Percentiles rank a stretch among this genome's conserved stretches.
phyloP scores from a whole-genome alignment of 352 stramenopile species.

The Lagenidium giganteum region DNA sequence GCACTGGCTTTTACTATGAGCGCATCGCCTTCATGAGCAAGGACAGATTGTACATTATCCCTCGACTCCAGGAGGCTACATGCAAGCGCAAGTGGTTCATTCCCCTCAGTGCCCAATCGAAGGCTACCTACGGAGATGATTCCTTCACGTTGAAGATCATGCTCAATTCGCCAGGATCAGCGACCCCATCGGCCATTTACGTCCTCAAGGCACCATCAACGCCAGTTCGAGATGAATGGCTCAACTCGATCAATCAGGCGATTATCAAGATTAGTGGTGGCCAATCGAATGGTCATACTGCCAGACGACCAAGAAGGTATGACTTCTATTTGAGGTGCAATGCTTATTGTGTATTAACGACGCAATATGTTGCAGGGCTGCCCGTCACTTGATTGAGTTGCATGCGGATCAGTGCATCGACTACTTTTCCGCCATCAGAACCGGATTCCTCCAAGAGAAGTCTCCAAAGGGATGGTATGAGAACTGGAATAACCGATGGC shows the following conservation, averaged over 20 bases:
- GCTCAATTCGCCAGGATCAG: conserved; percentile 16
- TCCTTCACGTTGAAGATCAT: conserved; percentile 78
- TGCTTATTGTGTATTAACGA: not conserved
- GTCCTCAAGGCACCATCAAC: conserved; percentile 64
- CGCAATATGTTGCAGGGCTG: conserved; percentile 7
- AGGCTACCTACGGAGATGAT: conserved; percentile 71
- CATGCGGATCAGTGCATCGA: conserved; percentile 56
- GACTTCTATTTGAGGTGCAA: not conserved
- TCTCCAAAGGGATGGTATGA: conserved; percentile 76
- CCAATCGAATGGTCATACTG: conserved; percentile 9
- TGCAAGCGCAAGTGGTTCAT: conserved; percentile 70
- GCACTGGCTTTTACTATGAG: conserved; percentile 71
- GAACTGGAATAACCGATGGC: conserved; percentile 74
- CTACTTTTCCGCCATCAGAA: conserved; percentile 78
- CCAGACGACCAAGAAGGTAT: conserved; percentile 6
- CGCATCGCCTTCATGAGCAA: conserved; percentile 69
- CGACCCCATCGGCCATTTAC: conserved; percentile 26
- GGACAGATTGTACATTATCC: conserved; percentile 64
- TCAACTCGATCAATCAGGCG: conserved; percentile 49
- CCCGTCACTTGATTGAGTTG: conserved; percentile 35
- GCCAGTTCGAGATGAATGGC: conserved; percentile 62
- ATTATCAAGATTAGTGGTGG: conserved; percentile 23
- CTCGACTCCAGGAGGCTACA: conserved; percentile 51
- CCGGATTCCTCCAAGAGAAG: conserved; percentile 73
- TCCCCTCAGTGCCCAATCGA: conserved; percentile 38